Evolutionary conservation across 441 rosid genomes (phyloP), one percentile per base, ranked within the genome.

Genomic region (Erysimum cheiri): DNA sequence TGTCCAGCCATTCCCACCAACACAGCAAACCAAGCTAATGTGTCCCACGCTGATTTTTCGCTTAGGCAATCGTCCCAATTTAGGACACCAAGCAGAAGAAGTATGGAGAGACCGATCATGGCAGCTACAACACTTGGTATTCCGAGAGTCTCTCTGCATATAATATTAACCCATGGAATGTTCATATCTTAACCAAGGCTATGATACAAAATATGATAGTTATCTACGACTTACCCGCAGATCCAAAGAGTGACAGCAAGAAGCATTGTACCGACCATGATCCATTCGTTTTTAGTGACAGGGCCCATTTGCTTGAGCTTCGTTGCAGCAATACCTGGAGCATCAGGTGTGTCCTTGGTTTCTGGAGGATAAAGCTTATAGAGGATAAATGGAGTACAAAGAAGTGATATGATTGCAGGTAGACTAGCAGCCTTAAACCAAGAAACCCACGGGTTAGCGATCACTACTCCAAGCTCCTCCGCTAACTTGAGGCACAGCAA

Each of bases 1-100:
- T 94, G 98, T 47, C 94, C 80, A 3, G 99, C 98, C 99, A 94
- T 92, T 53, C 97, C 96, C 36, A 94, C 98, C 57, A 94, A 78
- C 66, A 90, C 91, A 12, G 98, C 89, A 65, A 92, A 92, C 99
- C 98, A 94, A 61, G 92, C 85, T 81, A 94, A 77, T 10, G 98
- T 94, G 83, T 94, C 98, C 98, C 99, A 94, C 1, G 99, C 98
- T 6, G 99, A 92, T 73, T 92, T 87, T 69, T 94, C 98, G 58
- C 91, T 86, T 32, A 94, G 77, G 82, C 98, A 94, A 74, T 94
- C 98, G 48, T 92, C 90, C 98, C 97, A 94, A 12, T 94, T 88
- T 60, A 94, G 96, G 40, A 92, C 97, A 72, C 98, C 98, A 52
- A 88, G 71, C 47, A 87, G 71, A 59, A 94, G 93, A 53, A 94